phyloP scores from a whole-genome alignment of 1,139 yeast genomes.

The Suhomyces bokatorum region DNA sequence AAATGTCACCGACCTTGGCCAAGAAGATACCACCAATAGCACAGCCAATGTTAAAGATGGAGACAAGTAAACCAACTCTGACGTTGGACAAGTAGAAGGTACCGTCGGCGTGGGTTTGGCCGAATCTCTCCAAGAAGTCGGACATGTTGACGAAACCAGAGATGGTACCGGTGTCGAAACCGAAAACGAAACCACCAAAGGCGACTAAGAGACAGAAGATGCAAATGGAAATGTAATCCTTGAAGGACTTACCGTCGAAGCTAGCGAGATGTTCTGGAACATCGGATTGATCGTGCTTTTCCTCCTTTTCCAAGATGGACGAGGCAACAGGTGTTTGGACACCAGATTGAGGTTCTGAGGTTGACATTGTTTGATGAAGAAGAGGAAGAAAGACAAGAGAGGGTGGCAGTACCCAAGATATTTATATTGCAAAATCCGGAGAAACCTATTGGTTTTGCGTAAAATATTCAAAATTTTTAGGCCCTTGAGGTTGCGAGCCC shows the following conservation, averaged over 20 bases:
- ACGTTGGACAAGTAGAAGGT: slow-evolving; percentile 39
- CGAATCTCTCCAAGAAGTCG: slow-evolving; percentile 52
- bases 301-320: slow-evolving; percentile 32
- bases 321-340: slow-evolving; percentile 37
- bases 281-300: slow-evolving; percentile 14
- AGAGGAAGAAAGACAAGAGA: not conserved
- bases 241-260: slow-evolving; percentile 29
- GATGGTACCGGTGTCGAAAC: slow-evolving; percentile 75
- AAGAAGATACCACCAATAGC: slow-evolving; percentile 70
- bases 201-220: slow-evolving; percentile 48
- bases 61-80: slow-evolving; percentile 56
- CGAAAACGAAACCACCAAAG: slow-evolving; percentile 69
- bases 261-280: slow-evolving; percentile 13
- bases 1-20: slow-evolving; percentile 50
- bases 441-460: slow-evolving; percentile 1
- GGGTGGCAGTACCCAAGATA: not conserved
- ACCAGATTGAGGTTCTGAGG: slow-evolving; percentile 28
- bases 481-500: slow-evolving; percentile 1
- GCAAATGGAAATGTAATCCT: slow-evolving; percentile 34
- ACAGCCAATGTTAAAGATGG: slow-evolving; percentile 71
- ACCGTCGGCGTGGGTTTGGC: slow-evolving; percentile 32
- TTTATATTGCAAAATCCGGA: slow-evolving; percentile 15
- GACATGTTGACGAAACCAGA: slow-evolving; percentile 66
- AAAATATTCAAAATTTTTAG: slow-evolving; percentile 4
- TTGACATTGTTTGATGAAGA: slow-evolving; percentile 21